A percentile compares a stretch with the other conserved stretches of the same genome.
phyloP scores from a whole-genome alignment of 805 yeast genomes.

The Schizosaccharomyces cryophilus region DNA sequence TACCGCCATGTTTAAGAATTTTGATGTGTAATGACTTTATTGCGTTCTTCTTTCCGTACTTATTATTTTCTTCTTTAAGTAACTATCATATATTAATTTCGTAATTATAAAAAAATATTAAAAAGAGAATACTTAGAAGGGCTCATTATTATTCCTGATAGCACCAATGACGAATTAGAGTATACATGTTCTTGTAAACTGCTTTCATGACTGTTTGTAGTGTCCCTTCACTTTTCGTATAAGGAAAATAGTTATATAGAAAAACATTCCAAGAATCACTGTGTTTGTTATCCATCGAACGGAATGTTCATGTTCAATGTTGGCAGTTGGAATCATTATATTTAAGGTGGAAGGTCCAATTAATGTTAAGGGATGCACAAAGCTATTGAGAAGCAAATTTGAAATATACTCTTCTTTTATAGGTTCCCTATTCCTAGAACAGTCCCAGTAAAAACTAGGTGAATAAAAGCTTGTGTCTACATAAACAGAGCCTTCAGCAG shows the following conservation, averaged over 20 bases:
- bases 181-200: too few species aligned
- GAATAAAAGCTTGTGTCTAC: background rate
- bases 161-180: too few species aligned
- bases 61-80: too few species aligned
- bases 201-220: too few species aligned
- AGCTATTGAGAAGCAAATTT: background rate
- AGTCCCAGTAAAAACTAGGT: background rate
- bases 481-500: background rate
- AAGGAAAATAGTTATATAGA: background rate
- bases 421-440: background rate
- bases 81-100: too few species aligned
- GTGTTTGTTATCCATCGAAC: background rate
- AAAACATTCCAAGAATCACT: background rate
- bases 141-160: too few species aligned
- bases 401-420: background rate
- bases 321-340: background rate
- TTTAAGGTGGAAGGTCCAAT: background rate
- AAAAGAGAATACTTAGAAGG: too few species aligned
- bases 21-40: background rate
- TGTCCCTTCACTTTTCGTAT: too few species aligned
- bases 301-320: background rate
- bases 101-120: too few species aligned
- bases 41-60: background rate
- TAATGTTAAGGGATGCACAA: background rate
- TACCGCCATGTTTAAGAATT: background rate